phyloP scores from a whole-genome alignment of 75 land plant genomes.

The Pinus albicaulis region DNA sequence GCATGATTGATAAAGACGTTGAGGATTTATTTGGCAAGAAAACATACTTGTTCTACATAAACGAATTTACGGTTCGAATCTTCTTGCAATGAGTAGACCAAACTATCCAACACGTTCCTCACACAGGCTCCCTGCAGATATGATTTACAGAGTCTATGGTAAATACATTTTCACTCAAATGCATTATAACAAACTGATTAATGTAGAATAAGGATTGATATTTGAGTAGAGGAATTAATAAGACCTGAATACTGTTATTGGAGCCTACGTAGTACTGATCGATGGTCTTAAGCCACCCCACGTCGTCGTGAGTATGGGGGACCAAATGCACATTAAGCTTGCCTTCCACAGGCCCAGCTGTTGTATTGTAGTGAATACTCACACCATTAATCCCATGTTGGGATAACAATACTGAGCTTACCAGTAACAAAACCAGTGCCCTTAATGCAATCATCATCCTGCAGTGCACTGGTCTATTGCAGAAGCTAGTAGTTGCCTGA shows the following conservation, averaged over 20 bases:
- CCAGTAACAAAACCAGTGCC: no score
- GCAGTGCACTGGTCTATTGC: no score
- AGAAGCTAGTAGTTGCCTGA: no score
- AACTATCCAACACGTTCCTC: slow-evolving; percentile 82
- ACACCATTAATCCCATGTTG: no score
- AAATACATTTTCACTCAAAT: background rate
- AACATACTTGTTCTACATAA: slow-evolving; percentile 78
- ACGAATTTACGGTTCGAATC: slow-evolving; percentile 90
- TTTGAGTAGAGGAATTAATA: background rate
- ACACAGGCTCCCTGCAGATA: slow-evolving; percentile 79
- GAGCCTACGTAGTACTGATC: slow-evolving; percentile 88
- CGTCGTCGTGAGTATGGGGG: slow-evolving; percentile 77
- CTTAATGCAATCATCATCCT: no score
- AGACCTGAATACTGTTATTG: slow-evolving; percentile 75
- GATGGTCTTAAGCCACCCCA: slow-evolving; percentile 85
- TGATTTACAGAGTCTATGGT: background rate
- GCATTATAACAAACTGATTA: background rate
- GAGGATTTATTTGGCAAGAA: no score
- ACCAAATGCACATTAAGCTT: slow-evolving; percentile 85
- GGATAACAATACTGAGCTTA: no score
- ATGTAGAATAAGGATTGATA: no score
- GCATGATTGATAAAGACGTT: no score
- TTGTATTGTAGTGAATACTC: slow-evolving; percentile 38
- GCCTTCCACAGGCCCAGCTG: slow-evolving; percentile 47
- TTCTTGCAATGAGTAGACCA: slow-evolving; percentile 60